phyloP scores from a whole-genome alignment of 768 basidiomycete genomes.

The Pleurotus tuber-regium region DNA sequence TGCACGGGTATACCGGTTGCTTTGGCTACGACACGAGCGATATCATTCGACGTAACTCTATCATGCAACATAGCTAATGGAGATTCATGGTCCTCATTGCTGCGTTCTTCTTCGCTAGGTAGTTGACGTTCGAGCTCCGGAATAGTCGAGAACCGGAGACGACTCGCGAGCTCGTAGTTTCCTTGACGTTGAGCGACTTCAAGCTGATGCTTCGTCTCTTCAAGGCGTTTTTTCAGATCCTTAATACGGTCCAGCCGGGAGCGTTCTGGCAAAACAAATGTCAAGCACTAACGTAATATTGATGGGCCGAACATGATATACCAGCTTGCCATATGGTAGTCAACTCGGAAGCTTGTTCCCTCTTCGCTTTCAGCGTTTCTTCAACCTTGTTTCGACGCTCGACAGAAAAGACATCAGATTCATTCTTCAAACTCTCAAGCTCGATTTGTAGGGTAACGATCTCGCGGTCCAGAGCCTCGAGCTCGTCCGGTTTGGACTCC shows the following conservation, averaged over 20 bases:
- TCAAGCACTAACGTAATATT: too few relatives aligned
- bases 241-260: conserved; percentile 67
- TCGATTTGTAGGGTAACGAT: conserved; percentile 89
- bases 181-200: conserved; percentile 89
- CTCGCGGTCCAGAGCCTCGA: conserved; percentile 80
- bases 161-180: conserved; percentile 80
- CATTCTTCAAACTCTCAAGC: conserved; percentile 85
- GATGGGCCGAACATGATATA: conserved; percentile 30
- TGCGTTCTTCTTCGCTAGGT: conserved; percentile 52
- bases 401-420: conserved; percentile 79
- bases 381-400: conserved; percentile 73
- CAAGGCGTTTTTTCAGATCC: conserved; percentile 68
- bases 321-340: conserved; percentile 74
- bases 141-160: conserved; percentile 82
- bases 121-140: conserved; percentile 76
- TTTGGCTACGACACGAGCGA: conserved; percentile 83
- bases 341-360: conserved; percentile 58
- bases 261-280: conserved; percentile 53
- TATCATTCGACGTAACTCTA: conserved; percentile 85
- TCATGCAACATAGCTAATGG: conserved; percentile 76
- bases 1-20: conserved; percentile 90
- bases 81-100: conserved; percentile 37
- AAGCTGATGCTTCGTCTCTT: conserved; percentile 81
- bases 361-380: conserved; percentile 54
- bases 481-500: conserved; percentile 82